Base-by-base conservation (phyloP, 208 protist genomes). In the Leishmania arabica region DNA sequence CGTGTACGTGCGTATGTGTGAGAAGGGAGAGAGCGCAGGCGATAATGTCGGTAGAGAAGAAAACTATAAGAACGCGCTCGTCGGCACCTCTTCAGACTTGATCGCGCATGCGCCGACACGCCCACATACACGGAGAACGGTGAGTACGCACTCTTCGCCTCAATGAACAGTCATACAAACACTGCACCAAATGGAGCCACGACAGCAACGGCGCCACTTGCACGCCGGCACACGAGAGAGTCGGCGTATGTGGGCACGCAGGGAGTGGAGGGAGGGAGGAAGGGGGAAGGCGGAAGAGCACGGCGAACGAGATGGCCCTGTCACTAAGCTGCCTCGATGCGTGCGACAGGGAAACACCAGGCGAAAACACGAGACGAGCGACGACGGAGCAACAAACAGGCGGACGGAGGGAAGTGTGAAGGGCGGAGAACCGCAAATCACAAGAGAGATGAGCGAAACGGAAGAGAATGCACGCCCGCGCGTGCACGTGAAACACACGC, bases 401-500 rank as follows among this genome's bases (percentile, higher is more conserved):
- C 19, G 19, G 34, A 74, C 24, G 31, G 53, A 45, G 24, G 13
- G 27, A 78, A 56, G 8, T 64, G 11, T 9, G 17, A 21, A 4
- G 9, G n/a, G 7, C 9, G 8, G 27, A 62, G 5, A 78, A 49
- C 15, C 27, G 24, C 17, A 47, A 21, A 68, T 37, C 1, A 11
- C 31, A 8, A 37, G 1, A 66, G 8, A 47, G 47, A 42, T 31
- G 13, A 34, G 15, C 27, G 13, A 76, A n/a, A 76, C 49, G n/a
- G 31, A 62, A 11, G 15, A n/a, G 15, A 17, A 45, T 37, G 34
- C 72, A 62, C 51, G 21, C 72, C 8, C 51, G 53, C 31, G 51
- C 51, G 72, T 62, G 72, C 31, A 76, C 72, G 15, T 51, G 54
- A 78, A 15, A 68, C 34, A 68, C 40, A 68, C 24, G 37, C 56